These are phyloP conservation scores for Gentiana dahurica DNA, from an alignment of 257 asterid genomes.

Conservation along the genomic window DNA sequence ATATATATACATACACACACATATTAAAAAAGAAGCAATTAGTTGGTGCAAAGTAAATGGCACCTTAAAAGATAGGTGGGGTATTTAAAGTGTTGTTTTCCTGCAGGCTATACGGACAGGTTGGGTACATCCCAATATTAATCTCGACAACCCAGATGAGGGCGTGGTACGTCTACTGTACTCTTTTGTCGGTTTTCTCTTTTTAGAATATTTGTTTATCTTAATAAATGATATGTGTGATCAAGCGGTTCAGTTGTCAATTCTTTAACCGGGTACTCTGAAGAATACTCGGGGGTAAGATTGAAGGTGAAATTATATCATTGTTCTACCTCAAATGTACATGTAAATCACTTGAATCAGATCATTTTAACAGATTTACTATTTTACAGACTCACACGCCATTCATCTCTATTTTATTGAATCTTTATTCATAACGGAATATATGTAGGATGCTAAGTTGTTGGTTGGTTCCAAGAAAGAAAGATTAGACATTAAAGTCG, in stretches of 20 bases:
- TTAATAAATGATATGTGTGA: not conserved
- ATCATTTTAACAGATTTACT: no score
- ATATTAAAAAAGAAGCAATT: no score
- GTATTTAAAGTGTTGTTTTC: constrained; percentile 3
- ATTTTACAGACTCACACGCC: no score
- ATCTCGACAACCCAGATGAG: constrained; percentile 84
- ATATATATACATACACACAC: no score
- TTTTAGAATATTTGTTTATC: not conserved
- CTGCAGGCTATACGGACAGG: constrained; percentile 88
- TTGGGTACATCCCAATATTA: constrained; percentile 95
- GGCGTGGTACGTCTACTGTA: constrained; percentile 63
- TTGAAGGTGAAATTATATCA: no score
- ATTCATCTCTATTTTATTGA: not conserved
- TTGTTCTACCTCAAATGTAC: no score
- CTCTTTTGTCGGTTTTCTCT: not conserved
- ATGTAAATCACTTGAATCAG: no score
- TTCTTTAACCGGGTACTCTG: no score
- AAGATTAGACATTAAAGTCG: constrained; percentile 63
- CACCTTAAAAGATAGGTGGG: no score
- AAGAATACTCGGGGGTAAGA: no score
- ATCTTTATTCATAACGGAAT: not conserved
- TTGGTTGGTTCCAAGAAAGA: constrained; percentile 77
- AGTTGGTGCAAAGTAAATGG: no score
- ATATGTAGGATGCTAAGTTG: constrained; percentile 47
- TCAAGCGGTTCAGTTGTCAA: no score